Evolutionary conservation across 495 filamentous ascomycete genomes (phyloP).

Genomic region (Chaetomium cochliodes): DNA sequence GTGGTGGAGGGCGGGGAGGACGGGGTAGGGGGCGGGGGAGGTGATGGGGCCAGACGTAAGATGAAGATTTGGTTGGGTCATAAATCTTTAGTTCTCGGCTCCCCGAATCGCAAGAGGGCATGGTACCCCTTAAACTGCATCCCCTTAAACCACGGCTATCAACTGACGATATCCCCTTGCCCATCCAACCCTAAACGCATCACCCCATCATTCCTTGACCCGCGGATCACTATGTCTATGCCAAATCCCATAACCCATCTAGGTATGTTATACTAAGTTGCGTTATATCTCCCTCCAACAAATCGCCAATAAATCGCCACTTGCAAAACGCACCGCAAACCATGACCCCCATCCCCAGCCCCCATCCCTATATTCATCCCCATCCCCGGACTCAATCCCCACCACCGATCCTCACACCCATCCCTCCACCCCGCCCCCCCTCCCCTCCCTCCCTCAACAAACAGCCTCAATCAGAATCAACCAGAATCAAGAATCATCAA

Average conservation of each 20-base stretch:
- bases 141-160: not conserved
- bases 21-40: constrained; percentile 20
- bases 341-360: not conserved
- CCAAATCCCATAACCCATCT: not conserved
- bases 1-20: constrained; percentile 28
- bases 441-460: too few relatives aligned
- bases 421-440: too few relatives aligned
- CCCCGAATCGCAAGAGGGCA: not conserved
- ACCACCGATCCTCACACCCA: too few relatives aligned
- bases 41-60: not conserved
- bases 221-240: not conserved
- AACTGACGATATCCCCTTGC: not conserved
- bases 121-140: not conserved
- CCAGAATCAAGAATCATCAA: too few relatives aligned
- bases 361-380: too few relatives aligned
- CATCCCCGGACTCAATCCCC: too few relatives aligned
- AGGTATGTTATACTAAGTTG: too few relatives aligned
- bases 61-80: not conserved
- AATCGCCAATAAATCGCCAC: not conserved
- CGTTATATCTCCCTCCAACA: not conserved
- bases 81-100: not conserved
- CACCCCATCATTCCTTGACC: not conserved
- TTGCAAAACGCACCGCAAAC: not conserved
- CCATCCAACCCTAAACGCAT: not conserved
- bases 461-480: too few relatives aligned